Base-by-base conservation (phyloP, 73 alveolate species). In the Symbiodinium pilosum region DNA sequence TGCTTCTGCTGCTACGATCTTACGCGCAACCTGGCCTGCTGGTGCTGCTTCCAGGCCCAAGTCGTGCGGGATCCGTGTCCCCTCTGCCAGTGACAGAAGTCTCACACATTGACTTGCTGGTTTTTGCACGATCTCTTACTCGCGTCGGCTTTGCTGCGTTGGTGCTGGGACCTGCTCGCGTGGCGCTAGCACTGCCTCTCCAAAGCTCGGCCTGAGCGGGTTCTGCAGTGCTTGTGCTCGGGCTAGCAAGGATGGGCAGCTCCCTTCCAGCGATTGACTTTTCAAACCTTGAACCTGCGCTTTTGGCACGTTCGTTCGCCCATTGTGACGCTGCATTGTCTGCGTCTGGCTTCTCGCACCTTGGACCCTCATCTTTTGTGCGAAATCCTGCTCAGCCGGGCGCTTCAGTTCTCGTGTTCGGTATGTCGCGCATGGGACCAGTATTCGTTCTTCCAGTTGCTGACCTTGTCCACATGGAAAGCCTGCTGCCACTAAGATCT, bases 11-110 rank as follows among this genome's bases (percentile, higher is more conserved):
- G 9, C 11, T 43, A 4, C 87, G 56, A 11, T 18, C 56, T 81
- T 71, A 30, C 32, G 73, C 59, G 24, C 30, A 52, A 3, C 30
- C 51, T 2, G 97, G 89, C 56, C 52, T 24, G n/a, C 83, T 26
- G 38, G 18, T 28, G 39, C 52, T 30, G 56, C 83, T 56, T 12
- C 28, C 43, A 7, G 97, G 81, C 54, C 36, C 47, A 42, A 41
- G 75, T 32, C 36, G 95, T 39, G 44, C 47, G 43, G 95, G 95
- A 43, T 68, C 56, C 4, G 92, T 69, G 51, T 92, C 43, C 91
- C 40, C 56, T 28, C 91, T 73, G 43, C 43, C 42, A 1, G 30
- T 73, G 42, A 24, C 43, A 26, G 98, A 92, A 38, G 4, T 5
- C 28, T 64, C 83, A 20, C 30, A n/a, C 81, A 32, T 38, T 64